A percentile compares a stretch with the other conserved stretches of the same genome.
These are phyloP conservation scores for Neofusicoccum sp. DNA, from an alignment of 2,329 filamentous ascomycete genomes.

Conservation along the genomic window DNA sequence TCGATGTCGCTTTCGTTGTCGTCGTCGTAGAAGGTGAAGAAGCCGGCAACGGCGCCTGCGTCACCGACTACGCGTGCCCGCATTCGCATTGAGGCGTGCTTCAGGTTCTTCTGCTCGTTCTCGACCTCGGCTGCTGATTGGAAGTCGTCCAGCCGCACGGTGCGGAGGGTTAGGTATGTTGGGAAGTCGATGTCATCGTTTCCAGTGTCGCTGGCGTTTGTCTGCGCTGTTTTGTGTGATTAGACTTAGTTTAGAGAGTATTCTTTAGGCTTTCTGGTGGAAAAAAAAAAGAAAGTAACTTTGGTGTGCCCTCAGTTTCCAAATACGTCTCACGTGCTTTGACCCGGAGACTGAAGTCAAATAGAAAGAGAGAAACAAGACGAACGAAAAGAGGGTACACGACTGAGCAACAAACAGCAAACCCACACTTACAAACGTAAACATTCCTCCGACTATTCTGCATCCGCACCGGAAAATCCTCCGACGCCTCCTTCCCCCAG, in stretches of 20 bases:
- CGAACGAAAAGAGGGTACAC: neutral
- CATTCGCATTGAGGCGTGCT: slow-evolving; percentile 50
- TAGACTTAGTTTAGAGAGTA: neutral
- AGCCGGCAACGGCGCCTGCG: slow-evolving; percentile 49
- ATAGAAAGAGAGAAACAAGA: no score
- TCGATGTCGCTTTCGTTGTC: slow-evolving; percentile 54
- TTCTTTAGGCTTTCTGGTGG: no score
- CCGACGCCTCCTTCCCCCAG: slow-evolving; percentile 43
- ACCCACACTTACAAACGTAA: slow-evolving; percentile 36
- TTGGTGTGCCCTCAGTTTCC: no score
- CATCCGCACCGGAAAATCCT: slow-evolving; percentile 41
- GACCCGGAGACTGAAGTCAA: no score
- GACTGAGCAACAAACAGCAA: neutral
- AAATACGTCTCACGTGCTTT: no score
- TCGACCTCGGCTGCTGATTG: slow-evolving; percentile 52
- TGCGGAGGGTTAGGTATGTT: slow-evolving; percentile 49
- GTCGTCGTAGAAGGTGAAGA: slow-evolving; percentile 56
- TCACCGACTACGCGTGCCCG: slow-evolving; percentile 46
- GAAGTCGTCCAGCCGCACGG: slow-evolving; percentile 42
- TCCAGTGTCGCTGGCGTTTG: slow-evolving; percentile 28
- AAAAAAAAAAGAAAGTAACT: no score
- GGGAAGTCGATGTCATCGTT: slow-evolving; percentile 25
- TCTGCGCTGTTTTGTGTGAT: slow-evolving; percentile 10
- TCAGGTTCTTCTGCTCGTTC: slow-evolving; percentile 43
- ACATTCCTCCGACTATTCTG: slow-evolving; percentile 48